Base-by-base conservation (phyloP, 306 rosid genomes). In the Cyclanthera cordifolia region DNA sequence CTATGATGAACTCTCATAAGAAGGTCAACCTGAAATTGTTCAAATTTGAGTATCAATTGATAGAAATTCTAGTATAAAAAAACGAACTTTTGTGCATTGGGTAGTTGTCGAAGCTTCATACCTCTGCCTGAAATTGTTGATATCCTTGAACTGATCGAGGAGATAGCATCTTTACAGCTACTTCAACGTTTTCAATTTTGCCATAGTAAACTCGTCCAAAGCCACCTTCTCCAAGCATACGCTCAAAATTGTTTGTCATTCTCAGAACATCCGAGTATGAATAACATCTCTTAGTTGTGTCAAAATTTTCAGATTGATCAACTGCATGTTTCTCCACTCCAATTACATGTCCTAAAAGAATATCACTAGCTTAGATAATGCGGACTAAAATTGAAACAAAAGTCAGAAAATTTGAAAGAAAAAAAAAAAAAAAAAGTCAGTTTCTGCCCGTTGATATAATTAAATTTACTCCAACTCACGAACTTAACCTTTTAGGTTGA, bases 101-200 rank as follows among this genome's bases (percentile, higher is more conserved):
- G 41, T 27, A 20, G 50, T 39, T 4, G 20, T 19, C 15, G 8
- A 67, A 20, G 55, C 17, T 48, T 17, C 19, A 11, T 72, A 79
- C 89, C 86, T 85, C 84, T 45, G 86, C 83, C 34, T 77, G 78
- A 71, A 85, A 85, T 75, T 85, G 84, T 12, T 66, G 69, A 70
- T 77, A 79, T 25, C 79, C 89, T 79, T 77, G 79, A 52, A 60
- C 67, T 59, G 86, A 77, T 39, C 32, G 47, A 27, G 82, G 71
- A 75, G 86, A 75, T 39, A 85, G 74, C 71, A 82, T 73, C 66
- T 82, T 85, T 45, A 85, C 89, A 57, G 89, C 86, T 16, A 82
- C 84, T 72, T 85, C 79, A 51, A 51, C 74, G 50, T 78, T 58
- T 24, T 24, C 76, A 14, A 79, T 12, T 43, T 19, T 41, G 30